Percentiles rank a stretch among this genome's conserved stretches.
These are phyloP conservation scores for Colletotrichum tropicale DNA, from an alignment of 2,329 filamentous ascomycete genomes.

Conservation along the genomic window DNA sequence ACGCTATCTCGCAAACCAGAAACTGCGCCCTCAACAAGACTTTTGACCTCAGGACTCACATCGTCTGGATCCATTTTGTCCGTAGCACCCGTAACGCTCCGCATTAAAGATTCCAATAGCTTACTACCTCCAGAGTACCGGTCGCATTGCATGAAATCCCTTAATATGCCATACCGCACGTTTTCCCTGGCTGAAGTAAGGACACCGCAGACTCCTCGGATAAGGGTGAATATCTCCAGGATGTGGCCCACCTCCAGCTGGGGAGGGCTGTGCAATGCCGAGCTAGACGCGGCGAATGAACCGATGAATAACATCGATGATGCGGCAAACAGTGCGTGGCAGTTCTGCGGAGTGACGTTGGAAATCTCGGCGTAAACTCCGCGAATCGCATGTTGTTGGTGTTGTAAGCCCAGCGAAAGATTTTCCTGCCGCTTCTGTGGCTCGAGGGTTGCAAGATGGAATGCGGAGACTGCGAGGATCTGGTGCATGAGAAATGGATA, in stretches of 20 bases:
- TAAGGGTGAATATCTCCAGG: neutral
- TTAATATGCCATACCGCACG: neutral
- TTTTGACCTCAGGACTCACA: neutral
- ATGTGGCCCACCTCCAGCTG: fast-evolving
- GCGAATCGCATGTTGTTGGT: neutral
- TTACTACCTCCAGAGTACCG: neutral
- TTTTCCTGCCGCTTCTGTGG: neutral
- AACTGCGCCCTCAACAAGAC: neutral
- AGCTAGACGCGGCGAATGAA: neutral
- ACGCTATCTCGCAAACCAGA: neutral
- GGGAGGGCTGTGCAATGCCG: neutral
- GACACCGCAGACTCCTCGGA: neutral
- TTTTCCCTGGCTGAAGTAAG: neutral
- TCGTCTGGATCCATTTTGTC: neutral
- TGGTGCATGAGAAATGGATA: neutral
- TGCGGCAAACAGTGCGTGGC: neutral
- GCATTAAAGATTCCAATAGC: neutral
- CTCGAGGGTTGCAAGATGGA: neutral
- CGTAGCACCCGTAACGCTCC: neutral
- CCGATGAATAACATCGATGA: neutral
- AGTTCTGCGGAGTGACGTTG: neutral
- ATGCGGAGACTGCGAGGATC: neutral
- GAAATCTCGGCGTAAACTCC: neutral
- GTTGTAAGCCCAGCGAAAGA: neutral
- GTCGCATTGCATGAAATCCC: neutral